A percentile compares a stretch with the other conserved stretches of the same genome.
Evolutionary conservation across 2,329 filamentous ascomycete genomes (phyloP).

Genomic region (Karstenula rhodostoma): DNA sequence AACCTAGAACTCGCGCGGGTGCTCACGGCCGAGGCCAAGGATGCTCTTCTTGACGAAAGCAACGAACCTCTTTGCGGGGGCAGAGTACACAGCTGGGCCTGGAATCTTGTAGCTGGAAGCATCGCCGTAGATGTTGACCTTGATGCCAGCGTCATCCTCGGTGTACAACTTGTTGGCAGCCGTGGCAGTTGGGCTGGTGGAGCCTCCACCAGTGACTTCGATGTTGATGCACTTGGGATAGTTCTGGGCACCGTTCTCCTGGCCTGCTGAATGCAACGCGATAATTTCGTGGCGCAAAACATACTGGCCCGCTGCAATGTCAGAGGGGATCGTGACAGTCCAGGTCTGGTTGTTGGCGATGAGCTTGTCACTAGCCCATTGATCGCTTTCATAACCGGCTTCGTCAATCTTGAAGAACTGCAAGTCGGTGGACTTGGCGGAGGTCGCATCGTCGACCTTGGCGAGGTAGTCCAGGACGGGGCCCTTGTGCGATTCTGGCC

Average conservation of each 20-base stretch:
- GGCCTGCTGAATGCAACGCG: slow-evolving; percentile 64
- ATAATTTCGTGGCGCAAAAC: slow-evolving; percentile 68
- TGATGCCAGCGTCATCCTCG: slow-evolving; percentile 64
- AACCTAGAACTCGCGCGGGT: not conserved
- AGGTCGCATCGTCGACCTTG: slow-evolving; percentile 62
- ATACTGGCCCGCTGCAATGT: slow-evolving; percentile 64
- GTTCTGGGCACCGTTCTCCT: slow-evolving; percentile 55
- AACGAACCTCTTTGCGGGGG: not conserved
- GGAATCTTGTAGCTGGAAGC: slow-evolving; percentile 58
- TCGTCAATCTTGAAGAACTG: slow-evolving; percentile 71
- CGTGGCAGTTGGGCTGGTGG: slow-evolving; percentile 55
- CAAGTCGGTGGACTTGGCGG: slow-evolving; percentile 61
- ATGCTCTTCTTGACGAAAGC: slow-evolving; percentile 1
- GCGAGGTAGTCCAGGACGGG: slow-evolving; percentile 72
- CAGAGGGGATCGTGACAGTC: slow-evolving; percentile 60
- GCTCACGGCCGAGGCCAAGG: slow-evolving; percentile 1
- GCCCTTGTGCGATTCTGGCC: slow-evolving; percentile 71
- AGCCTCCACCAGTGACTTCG: slow-evolving; percentile 63
- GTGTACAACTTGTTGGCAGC: slow-evolving; percentile 64
- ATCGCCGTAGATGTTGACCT: slow-evolving; percentile 65
- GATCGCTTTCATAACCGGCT: slow-evolving; percentile 60
- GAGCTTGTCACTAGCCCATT: slow-evolving; percentile 65
- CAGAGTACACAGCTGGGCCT: slow-evolving; percentile 52
- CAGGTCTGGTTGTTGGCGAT: slow-evolving; percentile 59
- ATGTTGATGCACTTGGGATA: slow-evolving; percentile 65